Evolutionary conservation across 2,329 filamentous ascomycete genomes (phyloP), one percentile per base, ranked within the genome.

Genomic region (Aureobasidium sp.): DNA sequence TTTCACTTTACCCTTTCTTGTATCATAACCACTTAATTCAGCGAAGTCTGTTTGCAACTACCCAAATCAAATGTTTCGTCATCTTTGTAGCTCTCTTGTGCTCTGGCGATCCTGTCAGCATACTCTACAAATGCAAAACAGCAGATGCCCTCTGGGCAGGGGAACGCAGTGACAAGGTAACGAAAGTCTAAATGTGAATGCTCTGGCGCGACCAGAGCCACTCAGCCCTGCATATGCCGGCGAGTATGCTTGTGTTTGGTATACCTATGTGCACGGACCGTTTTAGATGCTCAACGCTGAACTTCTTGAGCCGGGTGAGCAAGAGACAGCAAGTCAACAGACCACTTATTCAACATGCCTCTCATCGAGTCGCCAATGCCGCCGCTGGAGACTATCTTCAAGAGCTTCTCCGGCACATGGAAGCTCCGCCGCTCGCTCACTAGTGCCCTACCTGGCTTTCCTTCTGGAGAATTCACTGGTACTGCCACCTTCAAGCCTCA

Each of bases 401-500:
- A 68, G 2, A 69, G 64, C 53, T 66, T 74, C 7, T 58, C 65
- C 63, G 72, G 72, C 53, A 68, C 68, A 5, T 74, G 72, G 72
- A 66, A 67, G 39, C 68, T 74, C 7, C 65, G 65, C 42, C 66
- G 72, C 50, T 67, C 67, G 2, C 64, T 74, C 21, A 68, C 69
- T 42, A 73, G 70, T 61, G 65, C 62, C 9, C 63, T 73, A 2
- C 67, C 72, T 9, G 71, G 68, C 39, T 74, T 72, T 49, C 72
- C 71, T 9, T 72, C 70, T 11, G 72, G 72, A 30, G 69, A 65
- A 3, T 73, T 74, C 54, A 68, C 71, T 45, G 72, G 72, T 9
- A 68, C 67, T 10, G 72, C 72, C 11, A 73, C 65, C 4, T 73
- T 74, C 64, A 67, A 63, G 32, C 67, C 70, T 9, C 65, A 68